Conservation (phyloP, 2,329 filamentous ascomycete genomes). For the Trichoderma brevicompactum region DNA sequence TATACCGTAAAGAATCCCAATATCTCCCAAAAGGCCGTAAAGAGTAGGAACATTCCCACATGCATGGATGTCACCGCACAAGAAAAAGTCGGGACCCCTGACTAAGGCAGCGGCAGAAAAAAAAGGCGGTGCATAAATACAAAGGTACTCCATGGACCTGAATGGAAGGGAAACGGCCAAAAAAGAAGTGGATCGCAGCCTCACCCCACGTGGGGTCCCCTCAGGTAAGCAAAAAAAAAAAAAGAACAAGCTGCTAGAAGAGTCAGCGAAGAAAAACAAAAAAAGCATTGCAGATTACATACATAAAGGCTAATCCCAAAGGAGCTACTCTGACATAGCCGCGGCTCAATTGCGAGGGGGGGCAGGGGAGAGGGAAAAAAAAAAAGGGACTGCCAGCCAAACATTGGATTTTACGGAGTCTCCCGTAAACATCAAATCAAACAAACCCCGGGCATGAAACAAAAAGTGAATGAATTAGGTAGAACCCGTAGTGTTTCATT, state of each 20-base stretch:
- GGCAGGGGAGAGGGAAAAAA: background rate
- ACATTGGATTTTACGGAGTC: background rate
- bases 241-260: background rate
- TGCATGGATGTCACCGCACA: constrained; percentile 18
- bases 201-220: constrained; percentile 22
- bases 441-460: constrained; percentile 17
- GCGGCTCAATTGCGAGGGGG: background rate
- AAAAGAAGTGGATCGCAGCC: background rate
- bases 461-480: background rate
- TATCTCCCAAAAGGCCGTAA: background rate
- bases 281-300: background rate
- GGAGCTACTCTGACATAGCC: background rate
- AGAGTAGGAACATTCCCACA: background rate
- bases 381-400: background rate
- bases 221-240: background rate
- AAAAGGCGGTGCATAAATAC: background rate
- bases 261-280: background rate
- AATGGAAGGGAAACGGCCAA: background rate
- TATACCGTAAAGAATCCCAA: background rate
- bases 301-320: background rate
- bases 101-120: background rate
- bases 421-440: constrained; percentile 5
- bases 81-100: background rate
- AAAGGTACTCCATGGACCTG: constrained; percentile 5
- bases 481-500: constrained; percentile 13